Evolutionary conservation across 192 early-diverging fungal species (phyloP).

Genomic region (Phlyctochytrium arcticum): DNA sequence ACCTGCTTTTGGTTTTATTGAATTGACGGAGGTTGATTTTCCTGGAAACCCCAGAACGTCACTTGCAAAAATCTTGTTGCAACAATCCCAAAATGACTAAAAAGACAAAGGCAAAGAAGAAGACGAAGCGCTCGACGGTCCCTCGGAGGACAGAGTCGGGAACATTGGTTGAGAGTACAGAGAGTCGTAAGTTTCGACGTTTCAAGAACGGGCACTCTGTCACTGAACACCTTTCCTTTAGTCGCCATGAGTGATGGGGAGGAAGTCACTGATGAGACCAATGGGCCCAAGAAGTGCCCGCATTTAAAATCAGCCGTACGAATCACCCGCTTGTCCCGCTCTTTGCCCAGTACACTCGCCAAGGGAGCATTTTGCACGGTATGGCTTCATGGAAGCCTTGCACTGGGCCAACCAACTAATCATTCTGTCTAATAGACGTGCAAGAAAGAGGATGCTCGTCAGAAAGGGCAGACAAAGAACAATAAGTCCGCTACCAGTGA

Average conservation of each 20-base stretch:
- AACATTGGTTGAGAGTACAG: background rate
- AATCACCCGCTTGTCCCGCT: conserved; percentile 7
- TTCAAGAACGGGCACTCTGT: background rate
- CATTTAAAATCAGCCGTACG: conserved; percentile 13
- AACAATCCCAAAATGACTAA: background rate
- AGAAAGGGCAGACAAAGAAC: background rate
- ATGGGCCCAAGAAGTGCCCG: conserved; percentile 7
- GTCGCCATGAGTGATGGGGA: background rate
- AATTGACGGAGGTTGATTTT: no score
- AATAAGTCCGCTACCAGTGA: background rate
- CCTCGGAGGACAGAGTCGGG: conserved; percentile 1
- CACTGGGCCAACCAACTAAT: background rate
- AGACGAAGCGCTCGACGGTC: background rate
- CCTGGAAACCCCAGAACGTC: no score
- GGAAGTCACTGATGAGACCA: background rate
- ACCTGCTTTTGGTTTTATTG: no score
- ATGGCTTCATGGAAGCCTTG: background rate
- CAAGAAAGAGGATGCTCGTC: background rate
- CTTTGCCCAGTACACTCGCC: conserved; percentile 7
- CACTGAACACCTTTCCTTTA: background rate
- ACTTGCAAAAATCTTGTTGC: background rate
- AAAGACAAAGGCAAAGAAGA: conserved; percentile 15
- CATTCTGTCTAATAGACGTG: background rate
- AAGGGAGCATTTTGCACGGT: conserved; percentile 6
- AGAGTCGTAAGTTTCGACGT: background rate